Base-by-base conservation (phyloP, 2,329 filamentous ascomycete species). In the Trichoderma sp. region DNA sequence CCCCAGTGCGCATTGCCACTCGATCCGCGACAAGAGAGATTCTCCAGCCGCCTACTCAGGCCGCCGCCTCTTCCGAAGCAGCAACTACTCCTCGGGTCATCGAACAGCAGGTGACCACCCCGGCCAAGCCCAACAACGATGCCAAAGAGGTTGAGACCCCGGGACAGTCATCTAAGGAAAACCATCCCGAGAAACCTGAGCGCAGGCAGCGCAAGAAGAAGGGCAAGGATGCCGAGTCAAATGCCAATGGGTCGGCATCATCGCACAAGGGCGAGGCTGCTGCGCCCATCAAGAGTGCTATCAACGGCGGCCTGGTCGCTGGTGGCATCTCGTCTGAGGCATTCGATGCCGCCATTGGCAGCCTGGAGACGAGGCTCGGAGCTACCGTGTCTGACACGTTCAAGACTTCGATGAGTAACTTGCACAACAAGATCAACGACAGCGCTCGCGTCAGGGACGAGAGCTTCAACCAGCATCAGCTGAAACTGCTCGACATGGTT, bases 131-230 rank as follows among this genome's bases (percentile, higher is more conserved):
- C 69, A 83, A 82, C 76, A 74, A 72, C 49, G 84, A 86, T 66
- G 70, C 80, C 29, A 87, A 85, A 75, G 84, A 87, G 55, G 80
- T 83, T 33, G 84, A 86, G 71, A 79, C 80, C 19, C 78, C 81
- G 35, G 76, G 75, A 29, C 79, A 79, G 70, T 77, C 80, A 21
- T 75, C 78, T 31, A 81, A 80, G 70, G 80, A 81, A 70, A 78
- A 75, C 27, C 77, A 78, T 63, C 72, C 80, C 0, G 89, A 92
- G 71, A 91, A 89, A 80, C 74, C 81, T 1, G 91, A 93, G 74
- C 86, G 86, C 76, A 88, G 87, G 75, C 77, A 81, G 40, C 80
- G 85, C 49, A 92, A 90, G 82, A 92, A 93, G 84, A 95, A 93
- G 84, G 87, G 85, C 70, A 83, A 83, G 69, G 78, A 79, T 6